phyloP scores from a whole-genome alignment of 257 asterid species.

The Jacaranda mimosifolia region DNA sequence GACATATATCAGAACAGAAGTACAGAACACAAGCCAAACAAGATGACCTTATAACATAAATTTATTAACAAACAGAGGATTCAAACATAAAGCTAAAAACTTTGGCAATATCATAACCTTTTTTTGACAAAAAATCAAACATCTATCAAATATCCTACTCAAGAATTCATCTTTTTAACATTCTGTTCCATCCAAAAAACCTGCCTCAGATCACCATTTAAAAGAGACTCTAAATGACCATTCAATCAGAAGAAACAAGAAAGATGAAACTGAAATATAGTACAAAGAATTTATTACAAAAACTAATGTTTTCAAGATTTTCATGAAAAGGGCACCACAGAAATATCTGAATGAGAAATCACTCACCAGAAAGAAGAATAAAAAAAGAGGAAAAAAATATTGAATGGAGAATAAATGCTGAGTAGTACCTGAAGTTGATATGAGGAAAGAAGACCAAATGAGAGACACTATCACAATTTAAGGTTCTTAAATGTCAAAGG shows the following conservation, averaged over 20 bases:
- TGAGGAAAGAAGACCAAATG: constrained; percentile 10
- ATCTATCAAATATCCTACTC: constrained; percentile 14
- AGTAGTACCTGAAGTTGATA: constrained; percentile 32
- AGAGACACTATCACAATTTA: not conserved
- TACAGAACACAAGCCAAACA: not conserved
- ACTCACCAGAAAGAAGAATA: constrained; percentile 24
- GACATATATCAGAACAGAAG: not conserved
- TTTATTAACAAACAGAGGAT: constrained; percentile 11
- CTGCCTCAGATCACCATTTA: constrained; percentile 13
- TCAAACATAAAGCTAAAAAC: constrained; percentile 5
- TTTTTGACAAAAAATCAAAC: constrained; percentile 6
- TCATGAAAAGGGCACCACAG: constrained; percentile 20
- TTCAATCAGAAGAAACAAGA: constrained; percentile 15
- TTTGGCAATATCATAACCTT: constrained; percentile 18
- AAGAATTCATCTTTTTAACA: not conserved
- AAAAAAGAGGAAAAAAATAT: constrained; percentile 3
- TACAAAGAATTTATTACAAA: not conserved
- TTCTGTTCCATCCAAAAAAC: constrained; percentile 1
- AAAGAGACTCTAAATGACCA: not conserved
- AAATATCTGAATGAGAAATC: not conserved
- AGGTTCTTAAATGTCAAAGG: constrained; percentile 16
- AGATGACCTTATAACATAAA: not conserved
- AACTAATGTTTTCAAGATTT: constrained; percentile 6
- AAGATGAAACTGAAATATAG: not conserved
- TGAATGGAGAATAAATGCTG: constrained; percentile 30